Evolutionary conservation across 345 rosid species (phyloP).

Genomic region (Eucalyptus melliodora): DNA sequence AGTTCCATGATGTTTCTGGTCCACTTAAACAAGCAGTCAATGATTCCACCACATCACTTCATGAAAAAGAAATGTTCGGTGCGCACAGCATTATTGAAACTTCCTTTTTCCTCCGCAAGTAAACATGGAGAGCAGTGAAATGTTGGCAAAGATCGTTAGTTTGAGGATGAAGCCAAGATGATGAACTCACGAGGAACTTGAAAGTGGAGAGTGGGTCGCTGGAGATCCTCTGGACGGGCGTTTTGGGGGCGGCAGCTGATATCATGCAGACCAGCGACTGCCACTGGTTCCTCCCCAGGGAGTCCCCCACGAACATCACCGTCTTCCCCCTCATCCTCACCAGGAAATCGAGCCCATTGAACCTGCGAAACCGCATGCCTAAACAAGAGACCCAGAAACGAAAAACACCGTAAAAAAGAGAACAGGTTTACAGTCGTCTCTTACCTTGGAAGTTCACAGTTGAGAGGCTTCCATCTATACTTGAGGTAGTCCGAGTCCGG

Average conservation of each 20-base stretch:
- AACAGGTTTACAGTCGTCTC: not conserved
- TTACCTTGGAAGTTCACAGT: conserved; percentile 5
- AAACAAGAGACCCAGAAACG: not conserved
- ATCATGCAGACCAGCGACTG: conserved; percentile 90
- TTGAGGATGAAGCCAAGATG: not conserved
- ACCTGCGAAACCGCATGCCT: conserved; percentile 18
- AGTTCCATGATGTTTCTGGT: not conserved
- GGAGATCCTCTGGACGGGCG: conserved; percentile 31
- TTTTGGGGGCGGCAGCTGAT: conserved; percentile 30
- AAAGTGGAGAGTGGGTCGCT: conserved; percentile 70
- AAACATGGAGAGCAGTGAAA: not conserved
- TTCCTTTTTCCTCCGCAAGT: not conserved
- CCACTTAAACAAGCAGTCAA: not conserved
- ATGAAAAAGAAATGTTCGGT: not conserved
- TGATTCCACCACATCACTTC: not conserved
- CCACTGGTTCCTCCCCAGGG: conserved; percentile 88
- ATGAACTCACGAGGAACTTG: conserved; percentile 39
- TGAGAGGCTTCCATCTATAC: conserved; percentile 1
- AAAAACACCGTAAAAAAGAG: not conserved
- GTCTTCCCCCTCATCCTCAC: conserved; percentile 54
- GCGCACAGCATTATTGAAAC: not conserved
- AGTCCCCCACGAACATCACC: conserved; percentile 90
- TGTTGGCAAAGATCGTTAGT: not conserved
- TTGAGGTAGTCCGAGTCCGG: conserved; percentile 6
- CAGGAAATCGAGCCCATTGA: conserved; percentile 64